These are phyloP conservation scores for Podaxis sp. DNA, from an alignment of 768 basidiomycete genomes.

Conservation along the genomic window DNA sequence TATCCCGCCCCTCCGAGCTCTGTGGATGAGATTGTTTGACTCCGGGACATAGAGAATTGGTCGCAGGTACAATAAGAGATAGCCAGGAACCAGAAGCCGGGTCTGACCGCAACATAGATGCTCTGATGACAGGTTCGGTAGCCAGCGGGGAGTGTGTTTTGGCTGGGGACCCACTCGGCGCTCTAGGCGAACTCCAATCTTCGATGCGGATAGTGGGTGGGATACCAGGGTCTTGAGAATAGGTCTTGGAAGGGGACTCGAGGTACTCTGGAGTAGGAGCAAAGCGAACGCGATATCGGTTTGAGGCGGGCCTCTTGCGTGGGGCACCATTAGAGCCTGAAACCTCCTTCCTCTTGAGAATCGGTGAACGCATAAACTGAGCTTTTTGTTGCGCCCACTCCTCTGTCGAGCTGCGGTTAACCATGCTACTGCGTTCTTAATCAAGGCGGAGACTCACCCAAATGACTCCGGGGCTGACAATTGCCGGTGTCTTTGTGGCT, in stretches of 20 bases:
- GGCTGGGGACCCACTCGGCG: background rate
- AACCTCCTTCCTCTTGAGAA: background rate
- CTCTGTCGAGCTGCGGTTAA: background rate
- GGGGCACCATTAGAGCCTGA: background rate
- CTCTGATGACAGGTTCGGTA: background rate
- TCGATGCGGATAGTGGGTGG: slow-evolving; percentile 3
- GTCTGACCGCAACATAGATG: background rate
- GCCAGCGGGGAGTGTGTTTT: background rate
- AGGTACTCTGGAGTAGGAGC: background rate
- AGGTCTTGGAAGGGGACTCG: background rate
- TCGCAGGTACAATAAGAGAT: background rate
- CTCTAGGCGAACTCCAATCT: slow-evolving; percentile 3
- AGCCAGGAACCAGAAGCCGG: background rate
- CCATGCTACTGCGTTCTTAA: background rate
- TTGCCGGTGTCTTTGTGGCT: background rate
- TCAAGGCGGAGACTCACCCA: background rate
- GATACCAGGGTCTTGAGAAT: background rate
- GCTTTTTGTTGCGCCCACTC: slow-evolving; percentile 1
- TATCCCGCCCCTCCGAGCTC: background rate
- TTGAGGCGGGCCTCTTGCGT: background rate
- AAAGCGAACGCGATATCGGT: background rate
- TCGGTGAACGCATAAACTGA: background rate
- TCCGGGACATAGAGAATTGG: background rate
- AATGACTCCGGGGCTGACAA: background rate
- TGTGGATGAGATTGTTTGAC: background rate